Base-by-base conservation (phyloP, 2,329 filamentous ascomycete genomes). In the Seiridium cupressi region DNA sequence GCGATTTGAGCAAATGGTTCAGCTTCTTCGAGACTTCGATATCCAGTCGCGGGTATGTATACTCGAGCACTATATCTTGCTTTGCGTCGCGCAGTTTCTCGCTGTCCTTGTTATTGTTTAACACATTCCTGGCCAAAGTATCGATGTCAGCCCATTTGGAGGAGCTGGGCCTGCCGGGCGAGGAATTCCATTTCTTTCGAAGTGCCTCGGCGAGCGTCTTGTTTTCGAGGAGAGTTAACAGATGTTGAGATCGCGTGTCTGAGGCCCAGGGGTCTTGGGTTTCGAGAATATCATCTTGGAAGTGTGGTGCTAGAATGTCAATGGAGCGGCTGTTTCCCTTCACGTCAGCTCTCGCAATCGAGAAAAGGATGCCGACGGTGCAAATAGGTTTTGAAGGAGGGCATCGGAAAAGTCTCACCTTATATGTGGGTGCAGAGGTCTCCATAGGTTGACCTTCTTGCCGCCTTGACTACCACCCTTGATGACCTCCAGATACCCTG, bases 21-120 rank as follows among this genome's bases (percentile, higher is more conserved):
- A 96, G 86, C 74, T 97, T 97, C 81, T 98, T 98, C 72, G 91
- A 95, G 72, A 99, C 95, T 75, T 97, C 93, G 63, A 95, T 93
- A 81, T 99, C 95, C 58, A 99, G 90, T 44, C 95, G 89, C 3
- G 95, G 95, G 75, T 99, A 99, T 5, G 95, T 97, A 77, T 99
- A 98, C 77, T 99, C 95, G 36, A 99, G 85, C 3, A 98, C 89
- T 63, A 99, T 91, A 72, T 98, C 95, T 74, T 97, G 93, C 77
- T 97, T 98, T 31, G 93, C 92, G 69, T 97, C 92, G 7, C 90
- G 84, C 10, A 99, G 83, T 2, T 89, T 86, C 63, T 84, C 86
- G 0, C 87, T 75, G 66, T 95, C 89, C n/a, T 97, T 83, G 8
- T 83, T 82, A 69, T 87, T 89, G 71, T 87, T 87, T 35, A 86